phyloP scores from a whole-genome alignment of 768 basidiomycete genomes.

The Pleurotus tuber-regium region DNA sequence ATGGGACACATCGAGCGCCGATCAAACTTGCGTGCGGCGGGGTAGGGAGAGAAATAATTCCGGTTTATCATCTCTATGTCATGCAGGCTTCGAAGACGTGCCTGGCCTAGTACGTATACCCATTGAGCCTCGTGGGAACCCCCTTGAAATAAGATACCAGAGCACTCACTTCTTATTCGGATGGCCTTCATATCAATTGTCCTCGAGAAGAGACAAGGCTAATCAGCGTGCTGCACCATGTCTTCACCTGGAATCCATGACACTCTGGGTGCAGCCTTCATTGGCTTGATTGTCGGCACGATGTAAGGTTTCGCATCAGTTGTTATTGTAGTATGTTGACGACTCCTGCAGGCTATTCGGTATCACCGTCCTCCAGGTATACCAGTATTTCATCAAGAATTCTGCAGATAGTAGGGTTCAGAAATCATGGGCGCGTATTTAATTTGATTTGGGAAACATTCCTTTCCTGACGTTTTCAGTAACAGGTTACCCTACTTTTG shows the following conservation, averaged over 20 bases:
- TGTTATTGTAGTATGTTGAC: too few relatives aligned
- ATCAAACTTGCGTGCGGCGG: not conserved
- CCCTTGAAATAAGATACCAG: not conserved
- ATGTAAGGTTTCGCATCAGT: slow-evolving; percentile 1
- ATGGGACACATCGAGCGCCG: too few relatives aligned
- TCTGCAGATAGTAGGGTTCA: not conserved
- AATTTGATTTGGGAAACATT: not conserved
- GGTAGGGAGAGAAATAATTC: not conserved
- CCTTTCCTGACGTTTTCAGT: not conserved
- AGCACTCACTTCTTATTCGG: not conserved
- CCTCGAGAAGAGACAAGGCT: not conserved
- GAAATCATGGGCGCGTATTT: slow-evolving; percentile 4
- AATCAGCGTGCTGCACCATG: not conserved
- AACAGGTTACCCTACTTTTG: slow-evolving; percentile 2
- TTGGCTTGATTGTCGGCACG: slow-evolving; percentile 2
- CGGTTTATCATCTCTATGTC: not conserved
- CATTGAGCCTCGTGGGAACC: slow-evolving; percentile 1
- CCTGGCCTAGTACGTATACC: too few relatives aligned
- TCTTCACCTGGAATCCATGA: slow-evolving; percentile 6
- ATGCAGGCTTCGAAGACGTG: not conserved
- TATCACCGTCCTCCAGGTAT: slow-evolving; percentile 5
- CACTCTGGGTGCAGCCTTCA: slow-evolving; percentile 7
- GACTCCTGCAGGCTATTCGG: slow-evolving; percentile 3
- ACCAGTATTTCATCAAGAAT: slow-evolving; percentile 10
- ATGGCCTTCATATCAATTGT: too few relatives aligned